Base-by-base conservation (phyloP, 192 early-diverging fungal species). In the Entomortierella chlamydospora region DNA sequence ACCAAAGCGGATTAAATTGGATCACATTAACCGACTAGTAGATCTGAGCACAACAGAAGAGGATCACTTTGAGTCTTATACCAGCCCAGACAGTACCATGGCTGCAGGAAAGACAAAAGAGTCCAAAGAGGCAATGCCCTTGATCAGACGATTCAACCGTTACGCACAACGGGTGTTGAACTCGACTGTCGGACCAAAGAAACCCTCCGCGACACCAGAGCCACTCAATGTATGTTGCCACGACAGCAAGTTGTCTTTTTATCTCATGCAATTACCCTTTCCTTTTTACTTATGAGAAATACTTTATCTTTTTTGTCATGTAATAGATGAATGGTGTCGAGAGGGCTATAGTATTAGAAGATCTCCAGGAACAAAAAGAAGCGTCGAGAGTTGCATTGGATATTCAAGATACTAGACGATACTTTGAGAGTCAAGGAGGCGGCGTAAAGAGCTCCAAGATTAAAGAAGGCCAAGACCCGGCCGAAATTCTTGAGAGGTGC, bases 61-160 rank as follows among this genome's bases (percentile, higher is more conserved):
- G 70, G 96, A 97, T 65, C 91, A 95, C 67, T 68, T 89, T 2
- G 90, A 93, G 57, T 72, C 61, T 20, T 70, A 68, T 31, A 68
- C 62, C 15, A 73, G 55, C 33, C 67, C 67, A 26, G 70, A 72
- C 5, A 57, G 70, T 57, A 70, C 68, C 15, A 82, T 81, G 70
- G 57, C 63, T 34, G 65, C 56, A 20, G 69, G 72, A 62, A 62
- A 81, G 28, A 70, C 64, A 47, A 73, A 72, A 39, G 61, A 57
- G 33, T 65, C 53, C 8, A 59, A 86, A 26, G 85, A 93, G n/a
- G 87, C 86, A 18, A 87, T 94, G 52, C 88, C 95, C 13, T 83
- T 99, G 22, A 93, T 99, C 61, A 80, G 95, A 51, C 80, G 92
- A 28, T 95, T 96, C 72, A 99, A 99, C 70, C 90, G 94, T 50